These are phyloP conservation scores for Bipolaris oryzae DNA, from an alignment of 2,329 filamentous ascomycete genomes.

Conservation along the genomic window DNA sequence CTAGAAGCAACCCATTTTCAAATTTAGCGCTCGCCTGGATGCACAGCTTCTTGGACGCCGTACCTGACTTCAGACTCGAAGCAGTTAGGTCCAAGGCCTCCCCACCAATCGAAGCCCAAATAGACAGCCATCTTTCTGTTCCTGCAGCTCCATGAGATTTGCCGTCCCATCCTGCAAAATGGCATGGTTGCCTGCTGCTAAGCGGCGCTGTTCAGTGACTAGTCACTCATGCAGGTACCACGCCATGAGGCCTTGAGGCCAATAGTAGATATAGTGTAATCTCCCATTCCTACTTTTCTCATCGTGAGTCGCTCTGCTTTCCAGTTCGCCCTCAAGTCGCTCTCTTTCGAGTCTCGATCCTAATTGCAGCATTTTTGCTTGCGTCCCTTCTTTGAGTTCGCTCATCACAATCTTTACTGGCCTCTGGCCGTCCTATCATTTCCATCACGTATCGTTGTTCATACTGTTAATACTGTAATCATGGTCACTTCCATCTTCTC, in stretches of 20 bases:
- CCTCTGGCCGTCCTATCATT: conserved; percentile 48
- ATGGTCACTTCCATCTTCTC: conserved; percentile 46
- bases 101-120: conserved; percentile 22
- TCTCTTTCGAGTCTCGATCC: conserved; percentile 37
- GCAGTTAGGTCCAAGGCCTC: conserved; percentile 20
- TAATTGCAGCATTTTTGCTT: conserved; percentile 54
- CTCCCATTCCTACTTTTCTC: conserved; percentile 35
- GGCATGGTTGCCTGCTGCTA: conserved; percentile 35
- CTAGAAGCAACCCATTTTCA: conserved; percentile 20
- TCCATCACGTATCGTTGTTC: conserved; percentile 26
- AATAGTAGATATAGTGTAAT: conserved; percentile 32
- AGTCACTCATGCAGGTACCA: conserved; percentile 36
- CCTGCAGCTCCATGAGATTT: conserved; percentile 31
- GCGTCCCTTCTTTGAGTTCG: conserved; percentile 61
- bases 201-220: conserved; percentile 25
- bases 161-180: conserved; percentile 27
- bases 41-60: conserved; percentile 24
- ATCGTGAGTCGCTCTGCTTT: conserved; percentile 30
- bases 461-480: conserved; percentile 36
- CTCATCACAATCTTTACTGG: conserved; percentile 50
- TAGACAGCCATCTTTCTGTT: conserved; percentile 20
- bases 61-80: conserved; percentile 17
- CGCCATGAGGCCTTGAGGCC: conserved; percentile 14
- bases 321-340: conserved; percentile 31
- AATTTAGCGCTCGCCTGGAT: conserved; percentile 25